Percentiles rank a stretch among this genome's conserved stretches.
Evolutionary conservation across 306 rosid genomes (phyloP).

Genomic region (Corylus americana): DNA sequence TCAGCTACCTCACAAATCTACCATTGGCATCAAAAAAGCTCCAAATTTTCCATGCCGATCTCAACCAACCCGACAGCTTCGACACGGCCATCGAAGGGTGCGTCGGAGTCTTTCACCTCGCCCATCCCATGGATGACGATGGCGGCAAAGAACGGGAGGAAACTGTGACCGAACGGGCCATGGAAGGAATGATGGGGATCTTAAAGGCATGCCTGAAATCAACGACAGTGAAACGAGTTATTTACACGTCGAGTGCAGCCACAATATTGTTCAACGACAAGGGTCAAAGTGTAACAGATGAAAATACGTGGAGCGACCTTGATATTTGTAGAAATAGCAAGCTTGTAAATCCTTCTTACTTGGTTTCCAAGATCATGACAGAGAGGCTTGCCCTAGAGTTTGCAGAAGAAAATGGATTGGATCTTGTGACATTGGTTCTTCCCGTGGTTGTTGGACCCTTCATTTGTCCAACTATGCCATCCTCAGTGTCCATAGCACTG

Average conservation of each 20-base stretch:
- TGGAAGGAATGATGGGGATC: slow-evolving; percentile 50
- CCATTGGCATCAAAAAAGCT: slow-evolving; percentile 46
- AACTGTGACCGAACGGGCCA: slow-evolving; percentile 33
- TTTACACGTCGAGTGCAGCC: slow-evolving; percentile 53
- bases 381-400: slow-evolving; percentile 54
- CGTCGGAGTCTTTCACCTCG: slow-evolving; percentile 55
- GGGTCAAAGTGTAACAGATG: slow-evolving; percentile 28
- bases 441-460: slow-evolving; percentile 60
- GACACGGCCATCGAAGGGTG: slow-evolving; percentile 44
- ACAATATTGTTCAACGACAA: slow-evolving; percentile 22
- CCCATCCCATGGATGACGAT: slow-evolving; percentile 39
- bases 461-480: slow-evolving; percentile 44
- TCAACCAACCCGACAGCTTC: slow-evolving; percentile 41
- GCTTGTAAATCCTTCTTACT: slow-evolving; percentile 33
- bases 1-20: slow-evolving; percentile 51
- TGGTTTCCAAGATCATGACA: slow-evolving; percentile 52
- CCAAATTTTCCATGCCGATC: slow-evolving; percentile 39
- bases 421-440: slow-evolving; percentile 59
- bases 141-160: slow-evolving; percentile 38
- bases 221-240: slow-evolving; percentile 48
- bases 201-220: slow-evolving; percentile 43
- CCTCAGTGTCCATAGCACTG: slow-evolving; percentile 36
- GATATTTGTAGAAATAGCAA: slow-evolving; percentile 32
- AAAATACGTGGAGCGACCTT: slow-evolving; percentile 53
- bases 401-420: slow-evolving; percentile 45